These are phyloP conservation scores for Thielaviopsis populi DNA, from an alignment of 2,329 filamentous ascomycete species.

Conservation along the genomic window DNA sequence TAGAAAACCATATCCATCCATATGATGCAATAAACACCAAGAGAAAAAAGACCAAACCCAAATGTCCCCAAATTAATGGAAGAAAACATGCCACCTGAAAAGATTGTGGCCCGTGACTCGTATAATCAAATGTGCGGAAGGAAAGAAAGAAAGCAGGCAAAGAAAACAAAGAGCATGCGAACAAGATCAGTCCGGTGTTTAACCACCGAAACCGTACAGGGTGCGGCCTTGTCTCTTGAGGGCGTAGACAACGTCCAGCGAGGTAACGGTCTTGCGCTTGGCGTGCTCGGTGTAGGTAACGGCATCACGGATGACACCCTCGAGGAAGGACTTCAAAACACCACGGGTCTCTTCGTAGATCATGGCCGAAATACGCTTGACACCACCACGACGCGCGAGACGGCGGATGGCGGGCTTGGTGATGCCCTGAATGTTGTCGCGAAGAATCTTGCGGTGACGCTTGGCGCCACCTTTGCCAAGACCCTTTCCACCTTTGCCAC, in stretches of 20 bases:
- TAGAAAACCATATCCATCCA: constrained; percentile 26
- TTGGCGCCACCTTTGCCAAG: constrained; percentile 97
- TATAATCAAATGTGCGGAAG: constrained; percentile 18
- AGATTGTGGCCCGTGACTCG: constrained; percentile 18
- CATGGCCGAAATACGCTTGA: constrained; percentile 99
- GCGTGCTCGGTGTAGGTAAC: constrained; percentile 69
- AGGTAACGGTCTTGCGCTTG: constrained; percentile 68
- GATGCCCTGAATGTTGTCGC: constrained; percentile 99
- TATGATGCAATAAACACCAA: constrained; percentile 31
- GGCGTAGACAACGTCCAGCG: constrained; percentile 52
- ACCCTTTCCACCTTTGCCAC: constrained; percentile 92
- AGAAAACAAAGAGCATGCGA: constrained; percentile 18
- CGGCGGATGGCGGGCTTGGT: constrained; percentile 96
- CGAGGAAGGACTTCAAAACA: constrained; percentile 65
- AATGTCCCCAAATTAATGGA: constrained; percentile 13
- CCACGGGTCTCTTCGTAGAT: constrained; percentile 68
- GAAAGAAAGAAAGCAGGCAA: background rate
- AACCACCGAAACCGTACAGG: constrained; percentile 83
- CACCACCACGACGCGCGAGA: constrained; percentile 97
- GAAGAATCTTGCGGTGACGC: constrained; percentile 97
- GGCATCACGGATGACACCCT: constrained; percentile 60
- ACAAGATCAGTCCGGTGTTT: constrained; percentile 25
- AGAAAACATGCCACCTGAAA: constrained; percentile 15
- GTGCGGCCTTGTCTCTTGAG: constrained; percentile 58
- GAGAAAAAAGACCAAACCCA: constrained; percentile 29